Percentiles rank a stretch among this genome's conserved stretches.
Conservation (phyloP, 345 rosid genomes). For the Salix purpurea region DNA sequence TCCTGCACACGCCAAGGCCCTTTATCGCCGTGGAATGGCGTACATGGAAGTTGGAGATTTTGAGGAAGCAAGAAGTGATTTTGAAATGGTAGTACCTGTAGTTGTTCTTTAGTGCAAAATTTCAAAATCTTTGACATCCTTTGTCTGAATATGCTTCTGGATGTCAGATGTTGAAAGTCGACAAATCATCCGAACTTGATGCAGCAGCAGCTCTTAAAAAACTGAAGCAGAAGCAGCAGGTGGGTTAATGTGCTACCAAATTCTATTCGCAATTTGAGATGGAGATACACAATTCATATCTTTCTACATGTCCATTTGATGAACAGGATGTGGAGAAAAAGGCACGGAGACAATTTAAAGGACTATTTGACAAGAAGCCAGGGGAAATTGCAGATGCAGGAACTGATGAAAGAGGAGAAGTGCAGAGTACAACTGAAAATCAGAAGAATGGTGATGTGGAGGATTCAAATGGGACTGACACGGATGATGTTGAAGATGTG, state of each 20-base stretch:
- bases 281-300: not conserved
- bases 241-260: slow-evolving; percentile 16
- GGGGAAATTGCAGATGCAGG: slow-evolving; percentile 57
- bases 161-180: slow-evolving; percentile 52
- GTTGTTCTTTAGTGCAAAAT: not conserved
- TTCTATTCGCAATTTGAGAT: not conserved
- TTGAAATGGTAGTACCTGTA: slow-evolving; percentile 3
- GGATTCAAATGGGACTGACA: slow-evolving; percentile 23
- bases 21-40: slow-evolving; percentile 97
- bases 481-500: slow-evolving; percentile 21
- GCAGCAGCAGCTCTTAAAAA: slow-evolving; percentile 68
- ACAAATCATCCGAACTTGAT: slow-evolving; percentile 58
- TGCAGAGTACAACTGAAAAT: slow-evolving; percentile 13
- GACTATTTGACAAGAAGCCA: slow-evolving; percentile 91
- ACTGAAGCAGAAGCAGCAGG: slow-evolving; percentile 81
- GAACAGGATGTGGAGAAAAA: slow-evolving; percentile 67
- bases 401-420: slow-evolving; percentile 20
- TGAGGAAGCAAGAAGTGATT: slow-evolving; percentile 71
- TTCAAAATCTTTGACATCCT: not conserved
- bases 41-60: slow-evolving; percentile 76
- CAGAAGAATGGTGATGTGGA: slow-evolving; percentile 8
- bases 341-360: slow-evolving; percentile 85
- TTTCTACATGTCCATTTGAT: not conserved
- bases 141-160: slow-evolving; percentile 16
- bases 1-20: slow-evolving; percentile 75